phyloP scores from a whole-genome alignment of 2,329 filamentous ascomycete genomes.

The Arthrinium puccinioides region DNA sequence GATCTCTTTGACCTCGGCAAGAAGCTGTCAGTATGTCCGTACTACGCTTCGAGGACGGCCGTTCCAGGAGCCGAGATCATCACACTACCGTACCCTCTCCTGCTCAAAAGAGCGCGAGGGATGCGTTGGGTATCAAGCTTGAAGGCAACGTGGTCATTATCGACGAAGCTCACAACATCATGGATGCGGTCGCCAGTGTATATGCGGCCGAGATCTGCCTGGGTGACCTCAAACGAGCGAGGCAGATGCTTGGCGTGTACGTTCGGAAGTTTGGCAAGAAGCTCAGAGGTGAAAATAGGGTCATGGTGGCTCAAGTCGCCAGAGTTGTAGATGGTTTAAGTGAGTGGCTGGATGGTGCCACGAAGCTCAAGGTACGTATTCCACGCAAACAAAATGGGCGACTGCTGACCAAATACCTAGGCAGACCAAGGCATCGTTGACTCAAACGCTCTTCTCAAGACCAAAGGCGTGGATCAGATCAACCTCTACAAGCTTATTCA shows the following conservation, averaged over 20 bases:
- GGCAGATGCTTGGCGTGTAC: slow-evolving; percentile 72
- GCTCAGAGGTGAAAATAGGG: slow-evolving; percentile 82
- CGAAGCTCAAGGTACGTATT: slow-evolving; percentile 37
- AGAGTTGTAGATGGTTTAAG: slow-evolving; percentile 74
- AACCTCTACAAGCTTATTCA: slow-evolving; percentile 83
- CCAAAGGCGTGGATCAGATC: slow-evolving; percentile 89
- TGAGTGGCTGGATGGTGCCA: slow-evolving; percentile 55
- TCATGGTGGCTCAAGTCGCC: slow-evolving; percentile 83
- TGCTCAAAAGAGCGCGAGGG: slow-evolving; percentile 83
- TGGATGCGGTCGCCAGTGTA: slow-evolving; percentile 86
- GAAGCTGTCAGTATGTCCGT: slow-evolving; percentile 77
- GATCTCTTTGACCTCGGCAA: slow-evolving; percentile 76
- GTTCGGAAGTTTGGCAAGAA: slow-evolving; percentile 82
- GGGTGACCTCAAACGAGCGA: slow-evolving; percentile 63
- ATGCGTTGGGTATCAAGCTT: slow-evolving; percentile 78
- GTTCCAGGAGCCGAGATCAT: slow-evolving; percentile 84
- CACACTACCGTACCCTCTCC: slow-evolving; percentile 83
- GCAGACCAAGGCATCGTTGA: slow-evolving; percentile 60
- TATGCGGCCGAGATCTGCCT: slow-evolving; percentile 73
- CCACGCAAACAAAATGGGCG: background rate
- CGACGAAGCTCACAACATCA: slow-evolving; percentile 95
- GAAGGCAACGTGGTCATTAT: slow-evolving; percentile 90
- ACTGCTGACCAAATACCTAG: slow-evolving; percentile 14
- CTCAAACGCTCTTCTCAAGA: slow-evolving; percentile 64
- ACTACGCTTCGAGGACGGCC: slow-evolving; percentile 86